These are phyloP conservation scores for Aspergillus transmontanensis DNA, from an alignment of 2,329 filamentous ascomycete species.

Conservation along the genomic window DNA sequence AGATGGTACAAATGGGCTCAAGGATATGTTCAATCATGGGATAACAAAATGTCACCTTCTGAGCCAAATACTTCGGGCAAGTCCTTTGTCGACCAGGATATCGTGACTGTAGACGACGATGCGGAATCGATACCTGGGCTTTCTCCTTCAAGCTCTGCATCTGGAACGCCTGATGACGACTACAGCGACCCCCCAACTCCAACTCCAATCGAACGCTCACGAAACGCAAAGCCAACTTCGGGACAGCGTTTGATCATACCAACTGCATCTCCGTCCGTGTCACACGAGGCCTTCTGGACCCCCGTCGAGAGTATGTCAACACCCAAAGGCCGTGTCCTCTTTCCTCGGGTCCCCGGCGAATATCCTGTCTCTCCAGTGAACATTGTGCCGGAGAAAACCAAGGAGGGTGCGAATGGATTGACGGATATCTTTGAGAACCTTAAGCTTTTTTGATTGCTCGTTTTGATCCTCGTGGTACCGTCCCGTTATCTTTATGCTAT, in stretches of 20 bases:
- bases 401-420: background rate
- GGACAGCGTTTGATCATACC: slow-evolving; percentile 1
- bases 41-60: background rate
- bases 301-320: background rate
- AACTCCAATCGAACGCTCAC: slow-evolving; percentile 4
- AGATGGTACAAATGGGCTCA: slow-evolving; percentile 7
- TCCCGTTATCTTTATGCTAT: background rate
- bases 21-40: background rate
- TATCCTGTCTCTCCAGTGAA: background rate
- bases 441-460: background rate
- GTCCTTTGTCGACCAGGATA: background rate
- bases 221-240: background rate
- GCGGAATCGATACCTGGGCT: slow-evolving; percentile 3
- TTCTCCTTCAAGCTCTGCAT: slow-evolving; percentile 2
- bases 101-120: background rate
- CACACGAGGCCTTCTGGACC: background rate
- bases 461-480: background rate
- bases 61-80: background rate
- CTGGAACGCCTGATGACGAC: background rate
- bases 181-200: background rate
- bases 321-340: background rate
- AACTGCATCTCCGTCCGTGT: background rate
- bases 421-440: background rate
- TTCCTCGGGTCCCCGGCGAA: background rate
- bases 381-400: background rate